Evolutionary conservation across 2,329 filamentous ascomycete genomes (phyloP).

Genomic region (Ophiostoma triangulosporum): DNA sequence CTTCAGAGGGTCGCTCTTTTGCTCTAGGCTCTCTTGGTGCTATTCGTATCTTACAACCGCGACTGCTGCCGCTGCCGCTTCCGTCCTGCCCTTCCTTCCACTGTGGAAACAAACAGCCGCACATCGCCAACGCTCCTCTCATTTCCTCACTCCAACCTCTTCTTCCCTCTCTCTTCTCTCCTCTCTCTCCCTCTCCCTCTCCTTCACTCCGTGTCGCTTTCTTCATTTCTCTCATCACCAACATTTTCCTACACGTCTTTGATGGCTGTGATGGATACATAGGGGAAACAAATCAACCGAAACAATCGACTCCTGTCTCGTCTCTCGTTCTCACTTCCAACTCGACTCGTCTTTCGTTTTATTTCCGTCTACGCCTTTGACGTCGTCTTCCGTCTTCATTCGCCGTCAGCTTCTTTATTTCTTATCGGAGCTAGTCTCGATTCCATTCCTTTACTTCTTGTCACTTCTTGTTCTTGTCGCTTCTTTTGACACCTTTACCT

Average conservation of each 20-base stretch:
- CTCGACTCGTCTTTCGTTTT: neutral
- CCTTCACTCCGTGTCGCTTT: neutral
- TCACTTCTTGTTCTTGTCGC: neutral
- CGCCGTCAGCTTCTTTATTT: neutral
- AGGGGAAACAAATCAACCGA: neutral
- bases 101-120: neutral
- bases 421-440: neutral
- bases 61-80: neutral
- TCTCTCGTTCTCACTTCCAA: constrained; percentile 3
- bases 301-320: constrained; percentile 11
- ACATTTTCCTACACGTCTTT: neutral
- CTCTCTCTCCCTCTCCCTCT: neutral
- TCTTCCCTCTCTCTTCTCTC: neutral
- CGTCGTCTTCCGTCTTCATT: neutral
- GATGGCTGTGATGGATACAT: constrained; percentile 6
- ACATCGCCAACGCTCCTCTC: neutral
- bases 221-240: neutral
- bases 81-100: neutral
- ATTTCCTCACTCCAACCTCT: too few species aligned
- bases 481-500: neutral
- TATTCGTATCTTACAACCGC: neutral
- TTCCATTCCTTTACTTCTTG: neutral
- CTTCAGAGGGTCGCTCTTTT: constrained; percentile 9
- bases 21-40: neutral
- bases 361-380: neutral